phyloP scores from a whole-genome alignment of 352 stramenopile genomes.

The Phytophthora pluvialis region DNA sequence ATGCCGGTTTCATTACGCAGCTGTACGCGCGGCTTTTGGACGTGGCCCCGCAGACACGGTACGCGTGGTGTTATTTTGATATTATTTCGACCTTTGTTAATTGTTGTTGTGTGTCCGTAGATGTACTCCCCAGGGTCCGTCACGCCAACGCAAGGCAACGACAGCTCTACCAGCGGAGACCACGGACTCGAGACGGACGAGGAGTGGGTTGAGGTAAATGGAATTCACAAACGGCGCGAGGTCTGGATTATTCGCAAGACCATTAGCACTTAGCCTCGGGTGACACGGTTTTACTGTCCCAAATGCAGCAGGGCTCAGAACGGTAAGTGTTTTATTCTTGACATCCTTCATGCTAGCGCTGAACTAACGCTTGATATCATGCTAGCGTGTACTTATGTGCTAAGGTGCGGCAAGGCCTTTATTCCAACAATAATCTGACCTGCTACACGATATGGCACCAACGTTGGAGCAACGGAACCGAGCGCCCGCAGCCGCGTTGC shows the following conservation, averaged over 20 bases:
- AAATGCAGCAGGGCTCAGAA: constrained; percentile 5
- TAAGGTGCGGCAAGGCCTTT: no score
- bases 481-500: neutral
- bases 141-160: neutral
- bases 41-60: neutral
- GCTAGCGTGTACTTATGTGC: no score
- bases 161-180: neutral
- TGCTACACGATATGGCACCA: constrained; percentile 14
- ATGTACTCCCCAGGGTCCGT: neutral
- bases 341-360: no score
- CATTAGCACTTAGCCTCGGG: constrained; percentile 2
- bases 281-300: constrained; percentile 11
- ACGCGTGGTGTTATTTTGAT: neutral
- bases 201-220: constrained; percentile 11
- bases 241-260: constrained; percentile 5
- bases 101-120: neutral
- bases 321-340: no score
- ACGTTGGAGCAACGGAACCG: constrained; percentile 1
- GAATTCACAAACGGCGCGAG: constrained; percentile 11
- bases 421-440: neutral
- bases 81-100: constrained; percentile 1
- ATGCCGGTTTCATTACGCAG: neutral
- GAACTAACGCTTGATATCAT: no score
- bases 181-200: constrained; percentile 8
- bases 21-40: neutral